These are phyloP conservation scores for Rhynchospora breviuscula DNA, from an alignment of 176 grass and related monocot genomes.

Conservation along the genomic window DNA sequence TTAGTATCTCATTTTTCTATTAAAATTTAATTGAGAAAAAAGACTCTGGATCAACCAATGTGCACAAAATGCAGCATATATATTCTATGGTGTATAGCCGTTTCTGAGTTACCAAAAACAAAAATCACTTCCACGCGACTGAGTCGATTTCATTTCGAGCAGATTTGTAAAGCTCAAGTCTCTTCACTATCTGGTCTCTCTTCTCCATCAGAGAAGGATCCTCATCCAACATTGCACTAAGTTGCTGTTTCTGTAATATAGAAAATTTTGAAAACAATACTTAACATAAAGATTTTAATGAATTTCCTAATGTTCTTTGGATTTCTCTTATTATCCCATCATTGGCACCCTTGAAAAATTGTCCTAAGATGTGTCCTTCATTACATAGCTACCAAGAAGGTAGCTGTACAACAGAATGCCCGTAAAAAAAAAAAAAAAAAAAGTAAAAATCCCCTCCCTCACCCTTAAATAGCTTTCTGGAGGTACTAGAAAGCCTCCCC, in stretches of 20 bases:
- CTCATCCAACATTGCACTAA: constrained; percentile 95
- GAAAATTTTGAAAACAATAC: constrained; percentile 8
- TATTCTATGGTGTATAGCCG: constrained; percentile 20
- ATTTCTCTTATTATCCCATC: background rate
- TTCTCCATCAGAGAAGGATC: constrained; percentile 98
- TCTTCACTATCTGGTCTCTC: constrained; percentile 82
- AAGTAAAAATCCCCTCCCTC: no score
- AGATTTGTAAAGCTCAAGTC: constrained; percentile 90
- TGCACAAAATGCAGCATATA: constrained; percentile 22
- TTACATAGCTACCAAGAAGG: background rate
- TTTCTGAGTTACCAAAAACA: background rate
- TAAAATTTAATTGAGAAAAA: constrained; percentile 18
- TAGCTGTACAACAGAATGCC: background rate
- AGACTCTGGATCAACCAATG: constrained; percentile 24
- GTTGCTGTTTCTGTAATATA: constrained; percentile 77
- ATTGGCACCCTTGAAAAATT: background rate
- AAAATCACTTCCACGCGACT: constrained; percentile 85
- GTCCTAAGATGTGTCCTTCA: background rate
- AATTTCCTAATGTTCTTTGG: background rate
- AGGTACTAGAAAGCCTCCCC: no score
- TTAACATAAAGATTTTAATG: background rate
- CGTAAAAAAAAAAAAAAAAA: background rate
- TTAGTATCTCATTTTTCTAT: constrained; percentile 10
- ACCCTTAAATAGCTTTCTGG: background rate
- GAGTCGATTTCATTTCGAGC: constrained; percentile 92